phyloP scores from a whole-genome alignment of 2,329 filamentous ascomycete species.

The Nothomitra cinnamomea region DNA sequence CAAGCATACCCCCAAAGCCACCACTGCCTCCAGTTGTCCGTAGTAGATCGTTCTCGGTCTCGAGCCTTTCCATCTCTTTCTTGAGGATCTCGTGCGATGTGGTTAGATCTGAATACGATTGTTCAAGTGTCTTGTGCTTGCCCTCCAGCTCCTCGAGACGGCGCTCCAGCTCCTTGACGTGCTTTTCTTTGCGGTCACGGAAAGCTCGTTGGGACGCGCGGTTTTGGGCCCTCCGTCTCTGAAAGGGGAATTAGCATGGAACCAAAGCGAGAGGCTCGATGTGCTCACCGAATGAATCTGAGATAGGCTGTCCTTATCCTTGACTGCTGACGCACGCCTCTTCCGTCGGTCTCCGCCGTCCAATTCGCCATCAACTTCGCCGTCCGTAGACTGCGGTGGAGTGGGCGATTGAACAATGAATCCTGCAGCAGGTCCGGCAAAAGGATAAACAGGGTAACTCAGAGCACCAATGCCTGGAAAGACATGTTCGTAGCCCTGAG shows the following conservation, averaged over 20 bases:
- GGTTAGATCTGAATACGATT: constrained; percentile 26
- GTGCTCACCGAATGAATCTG: constrained; percentile 1
- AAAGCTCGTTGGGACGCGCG: constrained; percentile 21
- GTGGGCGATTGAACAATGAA: background rate
- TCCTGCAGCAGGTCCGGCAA: background rate
- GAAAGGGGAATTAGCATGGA: constrained; percentile 2
- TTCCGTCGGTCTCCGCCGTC: background rate
- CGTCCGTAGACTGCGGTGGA: background rate
- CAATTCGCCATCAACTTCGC: background rate
- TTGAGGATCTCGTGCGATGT: constrained; percentile 25
- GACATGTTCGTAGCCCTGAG: background rate
- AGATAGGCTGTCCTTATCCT: background rate
- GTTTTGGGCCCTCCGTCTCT: constrained; percentile 43
- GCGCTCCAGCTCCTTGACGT: constrained; percentile 44
- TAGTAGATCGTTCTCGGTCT: background rate
- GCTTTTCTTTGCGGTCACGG: constrained; percentile 45
- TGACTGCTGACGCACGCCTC: background rate
- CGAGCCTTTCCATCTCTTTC: constrained; percentile 10
- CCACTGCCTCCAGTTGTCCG: background rate
- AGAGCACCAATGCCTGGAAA: background rate
- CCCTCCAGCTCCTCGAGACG: constrained; percentile 36
- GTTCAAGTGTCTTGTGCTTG: constrained; percentile 37
- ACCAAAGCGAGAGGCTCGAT: too few relatives aligned
- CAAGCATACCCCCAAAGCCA: background rate
- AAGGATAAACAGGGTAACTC: background rate